Base-by-base conservation (phyloP, 306 rosid genomes). In the Prunus davidiana region DNA sequence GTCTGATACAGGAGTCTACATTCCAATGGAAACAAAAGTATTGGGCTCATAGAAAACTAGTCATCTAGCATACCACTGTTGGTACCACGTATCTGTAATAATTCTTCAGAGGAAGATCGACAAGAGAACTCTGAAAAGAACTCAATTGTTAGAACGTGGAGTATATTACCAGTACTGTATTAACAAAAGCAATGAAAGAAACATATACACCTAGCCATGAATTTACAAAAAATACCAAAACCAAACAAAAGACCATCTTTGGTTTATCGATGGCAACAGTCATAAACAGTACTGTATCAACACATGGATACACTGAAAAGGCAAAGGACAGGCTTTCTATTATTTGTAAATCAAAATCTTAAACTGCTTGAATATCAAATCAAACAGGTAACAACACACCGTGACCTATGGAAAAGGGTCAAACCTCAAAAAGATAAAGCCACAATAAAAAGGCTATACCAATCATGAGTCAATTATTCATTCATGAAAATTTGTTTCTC, bases 51-150 rank as follows among this genome's bases (percentile, higher is more conserved):
- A 43, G 66, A 43, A 51, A 77, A 64, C 32, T 15, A 18, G 38
- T 75, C 56, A 69, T 61, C 43, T 32, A 66, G 79, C 77, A 73
- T 95, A 95, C 99, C 92, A 82, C 73, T 52, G 98, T 83, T 24
- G 99, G 99, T 38, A 95, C 89, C 6, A 95, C 97, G 81, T 91
- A 92, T 90, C 99, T 84, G 89, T 95, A 95, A 89, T 95, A 95
- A 76, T 85, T 92, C 96, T 95, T 95, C 84, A 95, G 78, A 81
- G 99, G 99, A 78, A 95, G 92, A 89, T 95, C 99, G 78, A 88
- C 96, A 82, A 95, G 98, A 72, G 99, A 95, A 86, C 98, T 91
- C 98, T 95, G 97, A 77, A 79, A 88, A 60, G 67, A 80, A 89
- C 77, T 55, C 69, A 81, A 80, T 34, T 56, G 5, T 69, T 64